Percentiles rank a stretch among this genome's conserved stretches.
Conservation (phyloP, 2,329 filamentous ascomycete species). For the Pseudogymnoascus sp. region DNA sequence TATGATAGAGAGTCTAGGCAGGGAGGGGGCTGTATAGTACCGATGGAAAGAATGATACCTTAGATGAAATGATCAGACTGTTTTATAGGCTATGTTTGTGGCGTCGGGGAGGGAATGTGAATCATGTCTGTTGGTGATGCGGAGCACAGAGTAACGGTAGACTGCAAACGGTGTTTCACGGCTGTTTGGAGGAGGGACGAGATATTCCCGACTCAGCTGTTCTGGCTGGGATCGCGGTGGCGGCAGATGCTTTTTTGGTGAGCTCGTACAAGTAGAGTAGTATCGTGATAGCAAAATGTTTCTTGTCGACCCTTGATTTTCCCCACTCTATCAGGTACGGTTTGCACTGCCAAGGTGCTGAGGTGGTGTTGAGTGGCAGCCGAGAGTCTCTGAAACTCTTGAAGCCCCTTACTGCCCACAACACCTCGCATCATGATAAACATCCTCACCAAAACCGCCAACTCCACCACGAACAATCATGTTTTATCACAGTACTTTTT, state of each 20-base stretch:
- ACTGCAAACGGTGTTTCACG: constrained; percentile 1
- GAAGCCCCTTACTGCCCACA: neutral
- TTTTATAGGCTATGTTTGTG: neutral
- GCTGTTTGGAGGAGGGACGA: neutral
- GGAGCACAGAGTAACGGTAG: neutral
- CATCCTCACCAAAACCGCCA: neutral
- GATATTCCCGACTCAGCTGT: neutral
- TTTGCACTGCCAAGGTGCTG: neutral
- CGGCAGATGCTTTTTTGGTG: neutral
- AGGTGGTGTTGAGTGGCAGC: neutral
- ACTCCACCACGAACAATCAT: neutral
- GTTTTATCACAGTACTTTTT: neutral
- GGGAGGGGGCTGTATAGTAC: neutral
- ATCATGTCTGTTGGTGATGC: neutral
- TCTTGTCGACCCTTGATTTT: neutral
- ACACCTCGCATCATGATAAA: neutral
- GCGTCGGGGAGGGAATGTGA: neutral
- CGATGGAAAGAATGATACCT: neutral
- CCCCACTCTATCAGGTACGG: neutral
- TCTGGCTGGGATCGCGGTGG: neutral
- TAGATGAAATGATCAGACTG: constrained; percentile 8
- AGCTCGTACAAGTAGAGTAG: neutral
- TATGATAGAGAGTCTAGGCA: neutral
- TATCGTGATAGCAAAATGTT: constrained; percentile 2
- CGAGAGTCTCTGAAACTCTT: neutral